phyloP scores from a whole-genome alignment of 2,329 filamentous ascomycete species.

The Hypoxylon sp. region DNA sequence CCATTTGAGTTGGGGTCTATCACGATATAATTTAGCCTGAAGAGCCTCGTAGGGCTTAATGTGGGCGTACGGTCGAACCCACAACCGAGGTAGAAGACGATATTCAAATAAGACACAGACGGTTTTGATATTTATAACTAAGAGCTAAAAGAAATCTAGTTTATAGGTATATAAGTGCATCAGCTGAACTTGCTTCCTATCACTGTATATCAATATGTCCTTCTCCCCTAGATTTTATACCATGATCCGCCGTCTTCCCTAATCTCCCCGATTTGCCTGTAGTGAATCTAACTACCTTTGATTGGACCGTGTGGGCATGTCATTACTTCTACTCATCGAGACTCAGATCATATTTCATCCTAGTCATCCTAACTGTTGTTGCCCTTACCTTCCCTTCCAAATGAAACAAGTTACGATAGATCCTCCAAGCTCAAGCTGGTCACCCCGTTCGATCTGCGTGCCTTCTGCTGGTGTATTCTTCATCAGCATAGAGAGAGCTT shows the following conservation, averaged over 20 bases:
- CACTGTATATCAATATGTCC: background rate
- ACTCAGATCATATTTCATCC: background rate
- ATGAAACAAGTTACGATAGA: background rate
- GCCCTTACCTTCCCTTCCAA: background rate
- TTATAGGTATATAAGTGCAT: background rate
- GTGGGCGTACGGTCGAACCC: background rate
- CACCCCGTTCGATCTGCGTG: background rate
- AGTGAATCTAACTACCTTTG: background rate
- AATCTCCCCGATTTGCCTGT: background rate
- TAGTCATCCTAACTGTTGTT: background rate
- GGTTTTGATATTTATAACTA: background rate
- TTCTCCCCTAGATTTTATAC: background rate
- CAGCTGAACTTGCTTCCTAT: background rate
- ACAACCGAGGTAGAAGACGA: slow-evolving; percentile 1
- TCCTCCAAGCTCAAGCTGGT: background rate
- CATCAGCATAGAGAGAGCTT: background rate
- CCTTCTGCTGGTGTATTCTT: background rate
- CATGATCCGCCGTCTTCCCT: no score
- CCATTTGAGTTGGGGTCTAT: background rate
- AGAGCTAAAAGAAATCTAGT: background rate
- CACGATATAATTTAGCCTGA: slow-evolving; percentile 27
- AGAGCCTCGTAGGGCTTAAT: slow-evolving; percentile 5
- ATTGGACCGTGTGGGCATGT: background rate
- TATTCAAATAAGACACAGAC: no score
- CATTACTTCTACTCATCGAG: background rate